These are phyloP conservation scores for Xylariaceae sp. DNA, from an alignment of 2,329 filamentous ascomycete species.

Conservation along the genomic window DNA sequence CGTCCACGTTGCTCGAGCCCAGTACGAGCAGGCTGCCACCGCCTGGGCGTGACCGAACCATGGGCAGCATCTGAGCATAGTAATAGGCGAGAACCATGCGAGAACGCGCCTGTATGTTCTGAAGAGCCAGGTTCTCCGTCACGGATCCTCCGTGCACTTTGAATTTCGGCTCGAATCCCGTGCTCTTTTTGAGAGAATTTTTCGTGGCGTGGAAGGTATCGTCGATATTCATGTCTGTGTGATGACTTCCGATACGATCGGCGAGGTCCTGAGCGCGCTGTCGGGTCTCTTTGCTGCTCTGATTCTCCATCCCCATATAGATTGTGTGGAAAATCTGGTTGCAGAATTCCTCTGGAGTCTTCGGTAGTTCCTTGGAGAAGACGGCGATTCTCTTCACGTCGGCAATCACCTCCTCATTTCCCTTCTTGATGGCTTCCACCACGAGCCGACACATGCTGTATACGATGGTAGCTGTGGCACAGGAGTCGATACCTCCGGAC, in stretches of 20 bases:
- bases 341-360: slow-evolving; percentile 2
- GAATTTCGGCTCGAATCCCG: slow-evolving; percentile 21
- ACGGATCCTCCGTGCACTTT: slow-evolving; percentile 59
- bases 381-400: background rate
- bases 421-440: background rate
- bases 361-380: background rate
- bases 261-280: slow-evolving; percentile 2
- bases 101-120: slow-evolving; percentile 61
- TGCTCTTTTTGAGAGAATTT: background rate
- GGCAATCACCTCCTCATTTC: background rate
- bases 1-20: slow-evolving; percentile 42
- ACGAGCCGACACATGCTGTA: slow-evolving; percentile 4
- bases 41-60: slow-evolving; percentile 49
- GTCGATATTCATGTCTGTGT: slow-evolving; percentile 2
- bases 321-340: background rate
- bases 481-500: slow-evolving; percentile 2
- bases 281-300: slow-evolving; percentile 1
- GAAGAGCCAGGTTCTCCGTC: slow-evolving; percentile 60
- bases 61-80: slow-evolving; percentile 60
- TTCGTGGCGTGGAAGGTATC: background rate
- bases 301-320: slow-evolving; percentile 2
- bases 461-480: background rate
- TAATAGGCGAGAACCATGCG: slow-evolving; percentile 63
- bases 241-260: background rate
- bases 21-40: slow-evolving; percentile 62